A percentile compares a stretch with the other conserved stretches of the same genome.
Evolutionary conservation across 768 basidiomycete species (phyloP).

Genomic region (Phaeolepiota aurea): DNA sequence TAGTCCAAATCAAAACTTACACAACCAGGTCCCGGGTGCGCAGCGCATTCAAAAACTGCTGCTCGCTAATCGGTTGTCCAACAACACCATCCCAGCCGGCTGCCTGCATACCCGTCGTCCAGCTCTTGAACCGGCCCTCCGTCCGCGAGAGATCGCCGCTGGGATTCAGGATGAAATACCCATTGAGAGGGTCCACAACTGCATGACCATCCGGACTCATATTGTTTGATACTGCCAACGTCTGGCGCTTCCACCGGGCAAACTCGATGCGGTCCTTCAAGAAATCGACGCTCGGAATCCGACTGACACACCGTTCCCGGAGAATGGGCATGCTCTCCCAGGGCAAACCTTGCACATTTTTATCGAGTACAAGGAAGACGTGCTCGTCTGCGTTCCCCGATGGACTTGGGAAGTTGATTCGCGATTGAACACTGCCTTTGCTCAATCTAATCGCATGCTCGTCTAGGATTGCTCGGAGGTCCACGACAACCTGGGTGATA

Average conservation of each 20-base stretch:
- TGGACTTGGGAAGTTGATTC: neutral
- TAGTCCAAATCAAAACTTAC: slow-evolving; percentile 53
- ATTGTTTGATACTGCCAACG: slow-evolving; percentile 10
- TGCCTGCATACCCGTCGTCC: slow-evolving; percentile 62
- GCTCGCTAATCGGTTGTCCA: slow-evolving; percentile 72
- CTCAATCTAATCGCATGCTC: slow-evolving; percentile 42
- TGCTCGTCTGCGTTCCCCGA: slow-evolving; percentile 48
- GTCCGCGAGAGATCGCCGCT: slow-evolving; percentile 85
- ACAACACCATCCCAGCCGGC: slow-evolving; percentile 81
- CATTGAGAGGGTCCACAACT: slow-evolving; percentile 54
- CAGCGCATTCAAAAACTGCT: slow-evolving; percentile 73
- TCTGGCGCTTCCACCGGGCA: slow-evolving; percentile 32
- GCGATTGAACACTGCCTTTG: neutral
- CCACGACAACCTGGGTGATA: slow-evolving; percentile 81
- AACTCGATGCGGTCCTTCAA: slow-evolving; percentile 74
- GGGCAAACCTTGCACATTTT: slow-evolving; percentile 80
- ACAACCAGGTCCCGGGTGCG: slow-evolving; percentile 76
- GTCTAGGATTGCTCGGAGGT: slow-evolving; percentile 70
- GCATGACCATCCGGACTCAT: slow-evolving; percentile 10
- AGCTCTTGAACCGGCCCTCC: slow-evolving; percentile 72
- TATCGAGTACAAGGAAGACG: slow-evolving; percentile 83
- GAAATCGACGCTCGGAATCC: slow-evolving; percentile 89
- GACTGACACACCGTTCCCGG: slow-evolving; percentile 77
- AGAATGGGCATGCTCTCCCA: slow-evolving; percentile 94
- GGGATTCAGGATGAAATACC: slow-evolving; percentile 86